Conservation (phyloP, 495 filamentous ascomycete genomes). For the Lepidopterella palustris region DNA sequence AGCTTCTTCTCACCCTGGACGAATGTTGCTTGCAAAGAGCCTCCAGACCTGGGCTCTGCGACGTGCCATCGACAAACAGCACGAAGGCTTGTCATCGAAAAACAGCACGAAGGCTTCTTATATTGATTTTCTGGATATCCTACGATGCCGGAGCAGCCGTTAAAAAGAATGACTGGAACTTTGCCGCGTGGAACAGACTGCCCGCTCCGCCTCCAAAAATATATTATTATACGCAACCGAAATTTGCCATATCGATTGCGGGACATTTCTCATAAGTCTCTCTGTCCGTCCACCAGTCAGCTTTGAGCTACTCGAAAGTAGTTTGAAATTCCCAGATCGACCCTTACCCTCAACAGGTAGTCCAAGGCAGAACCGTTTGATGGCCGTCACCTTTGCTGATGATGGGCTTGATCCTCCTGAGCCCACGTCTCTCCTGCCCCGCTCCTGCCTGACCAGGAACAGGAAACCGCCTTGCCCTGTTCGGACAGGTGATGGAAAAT, state of each 20-base stretch:
- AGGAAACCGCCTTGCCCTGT: neutral
- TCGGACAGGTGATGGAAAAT: neutral
- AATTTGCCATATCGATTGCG: conserved; percentile 1
- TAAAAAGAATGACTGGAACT: too few species aligned
- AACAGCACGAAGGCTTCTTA: too few species aligned
- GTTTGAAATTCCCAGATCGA: neutral
- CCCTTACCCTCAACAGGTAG: neutral
- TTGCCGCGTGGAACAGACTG: neutral
- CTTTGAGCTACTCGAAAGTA: neutral
- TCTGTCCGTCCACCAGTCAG: neutral
- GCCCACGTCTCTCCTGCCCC: neutral
- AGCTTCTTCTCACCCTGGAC: neutral
- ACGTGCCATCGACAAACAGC: neutral
- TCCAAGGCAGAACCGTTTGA: neutral
- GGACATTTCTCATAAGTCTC: neutral
- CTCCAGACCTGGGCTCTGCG: neutral
- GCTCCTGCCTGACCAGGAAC: conserved; percentile 1
- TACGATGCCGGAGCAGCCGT: too few species aligned
- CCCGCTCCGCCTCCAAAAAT: neutral
- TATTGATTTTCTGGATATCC: too few species aligned
- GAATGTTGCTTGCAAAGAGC: neutral
- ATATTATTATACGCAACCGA: neutral
- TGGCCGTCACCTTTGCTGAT: neutral
- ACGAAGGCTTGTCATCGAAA: neutral
- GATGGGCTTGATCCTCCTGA: neutral